Conservation (phyloP, 1,284 basidiomycete species). For the Rhodotorula sp. region DNA sequence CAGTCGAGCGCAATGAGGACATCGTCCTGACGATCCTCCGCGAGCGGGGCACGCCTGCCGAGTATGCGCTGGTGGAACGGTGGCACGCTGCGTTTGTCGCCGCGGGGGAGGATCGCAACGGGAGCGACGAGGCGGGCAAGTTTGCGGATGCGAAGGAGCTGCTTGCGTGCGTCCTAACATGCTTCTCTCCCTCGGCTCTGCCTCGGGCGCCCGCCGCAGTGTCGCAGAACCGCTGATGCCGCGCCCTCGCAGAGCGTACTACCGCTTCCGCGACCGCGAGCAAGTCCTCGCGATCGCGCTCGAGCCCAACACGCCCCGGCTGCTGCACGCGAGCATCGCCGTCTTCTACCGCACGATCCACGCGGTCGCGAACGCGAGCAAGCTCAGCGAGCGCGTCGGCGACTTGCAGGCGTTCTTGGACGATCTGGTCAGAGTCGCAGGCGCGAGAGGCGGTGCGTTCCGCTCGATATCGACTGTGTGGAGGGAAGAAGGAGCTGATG, state of each 20-base stretch:
- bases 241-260: constrained; percentile 27
- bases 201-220: too few relatives aligned
- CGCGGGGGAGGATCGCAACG: not conserved
- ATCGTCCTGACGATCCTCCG: constrained; percentile 39
- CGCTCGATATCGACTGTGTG: not conserved
- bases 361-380: constrained; percentile 37
- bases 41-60: constrained; percentile 14
- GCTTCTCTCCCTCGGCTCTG: not conserved
- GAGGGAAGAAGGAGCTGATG: not conserved
- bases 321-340: constrained; percentile 32
- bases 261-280: constrained; percentile 37
- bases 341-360: constrained; percentile 42
- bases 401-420: constrained; percentile 41
- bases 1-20: constrained; percentile 30
- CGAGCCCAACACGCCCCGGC: constrained; percentile 35
- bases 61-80: constrained; percentile 16
- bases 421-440: constrained; percentile 26
- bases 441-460: not conserved
- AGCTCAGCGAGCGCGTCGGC: constrained; percentile 34
- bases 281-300: constrained; percentile 37
- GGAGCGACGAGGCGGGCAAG: not conserved
- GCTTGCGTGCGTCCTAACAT: constrained; percentile 20
- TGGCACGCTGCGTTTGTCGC: constrained; percentile 29
- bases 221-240: not conserved
- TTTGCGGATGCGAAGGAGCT: constrained; percentile 36